phyloP scores from a whole-genome alignment of 2,329 filamentous ascomycete species.

The Exophiala aquamarina region DNA sequence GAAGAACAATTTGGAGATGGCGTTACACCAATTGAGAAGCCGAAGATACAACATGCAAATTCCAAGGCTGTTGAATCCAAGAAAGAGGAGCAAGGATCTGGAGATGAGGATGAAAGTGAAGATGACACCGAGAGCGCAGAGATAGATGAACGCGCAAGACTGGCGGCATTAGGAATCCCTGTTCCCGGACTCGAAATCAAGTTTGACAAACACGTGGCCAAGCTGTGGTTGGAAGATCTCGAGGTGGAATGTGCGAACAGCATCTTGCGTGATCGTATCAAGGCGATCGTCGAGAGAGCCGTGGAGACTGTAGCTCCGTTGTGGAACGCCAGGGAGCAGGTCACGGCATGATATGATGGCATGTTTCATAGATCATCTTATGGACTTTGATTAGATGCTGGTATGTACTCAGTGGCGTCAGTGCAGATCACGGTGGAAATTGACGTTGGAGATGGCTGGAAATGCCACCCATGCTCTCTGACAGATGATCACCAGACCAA shows the following conservation, averaged over 20 bases:
- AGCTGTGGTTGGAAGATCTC: slow-evolving; percentile 87
- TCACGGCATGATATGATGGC: slow-evolving; percentile 2
- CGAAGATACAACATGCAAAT: slow-evolving; percentile 42
- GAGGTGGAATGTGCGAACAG: slow-evolving; percentile 84
- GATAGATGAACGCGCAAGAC: slow-evolving; percentile 69
- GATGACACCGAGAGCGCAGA: slow-evolving; percentile 53
- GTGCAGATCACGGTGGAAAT: no score
- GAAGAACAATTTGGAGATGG: slow-evolving; percentile 95
- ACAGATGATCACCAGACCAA: no score
- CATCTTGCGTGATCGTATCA: slow-evolving; percentile 78
- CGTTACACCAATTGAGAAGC: slow-evolving; percentile 72
- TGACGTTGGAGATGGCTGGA: no score
- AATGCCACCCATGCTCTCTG: no score
- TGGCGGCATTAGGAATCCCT: slow-evolving; percentile 82
- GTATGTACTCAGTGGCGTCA: no score
- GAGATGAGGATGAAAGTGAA: slow-evolving; percentile 33
- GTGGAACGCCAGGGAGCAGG: slow-evolving; percentile 34
- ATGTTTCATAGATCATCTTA: no score
- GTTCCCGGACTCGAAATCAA: slow-evolving; percentile 85
- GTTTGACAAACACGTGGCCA: slow-evolving; percentile 83
- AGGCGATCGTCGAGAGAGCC: slow-evolving; percentile 84
- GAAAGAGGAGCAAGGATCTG: slow-evolving; percentile 23
- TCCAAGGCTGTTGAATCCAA: slow-evolving; percentile 34
- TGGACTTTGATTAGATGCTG: no score
- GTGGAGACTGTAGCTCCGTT: slow-evolving; percentile 83